Conservation (phyloP, 2,329 filamentous ascomycete genomes). For the Aspergillus aculeatinus region DNA sequence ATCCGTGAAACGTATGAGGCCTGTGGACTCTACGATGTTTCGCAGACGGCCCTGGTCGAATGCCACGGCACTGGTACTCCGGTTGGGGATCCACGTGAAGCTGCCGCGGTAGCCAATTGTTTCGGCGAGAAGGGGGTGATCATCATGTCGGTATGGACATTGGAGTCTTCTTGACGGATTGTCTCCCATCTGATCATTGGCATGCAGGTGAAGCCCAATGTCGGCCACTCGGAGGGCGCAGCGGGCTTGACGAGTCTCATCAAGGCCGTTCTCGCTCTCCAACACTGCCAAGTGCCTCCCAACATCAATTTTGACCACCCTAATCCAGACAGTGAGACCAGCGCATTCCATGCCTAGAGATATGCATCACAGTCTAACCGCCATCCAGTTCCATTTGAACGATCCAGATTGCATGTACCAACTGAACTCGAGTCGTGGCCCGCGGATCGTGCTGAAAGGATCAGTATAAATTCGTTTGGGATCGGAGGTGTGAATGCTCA, state of each 20-base stretch:
- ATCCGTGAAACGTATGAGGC: background rate
- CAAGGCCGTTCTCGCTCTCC: background rate
- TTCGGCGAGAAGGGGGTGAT: background rate
- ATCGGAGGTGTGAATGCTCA: too few relatives aligned
- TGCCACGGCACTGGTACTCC: conserved; percentile 5
- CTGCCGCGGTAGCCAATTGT: background rate
- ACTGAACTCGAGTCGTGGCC: too few relatives aligned
- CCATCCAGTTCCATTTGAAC: conserved; percentile 5
- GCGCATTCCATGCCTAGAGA: too few relatives aligned
- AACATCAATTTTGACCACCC: conserved; percentile 5
- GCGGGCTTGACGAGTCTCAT: conserved; percentile 5
- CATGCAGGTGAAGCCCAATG: conserved; percentile 4
- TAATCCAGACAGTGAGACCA: conserved; percentile 3
- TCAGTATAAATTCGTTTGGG: too few relatives aligned
- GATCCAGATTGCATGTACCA: too few relatives aligned
- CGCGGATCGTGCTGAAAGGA: too few relatives aligned
- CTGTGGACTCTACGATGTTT: background rate
- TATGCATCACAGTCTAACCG: background rate
- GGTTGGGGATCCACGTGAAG: conserved; percentile 1
- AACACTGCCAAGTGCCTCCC: background rate
- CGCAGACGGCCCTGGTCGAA: background rate
- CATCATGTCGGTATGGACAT: background rate
- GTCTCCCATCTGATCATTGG: too few relatives aligned
- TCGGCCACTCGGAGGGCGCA: conserved; percentile 5
- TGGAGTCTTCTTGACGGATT: too few relatives aligned